Percentiles rank a stretch among this genome's conserved stretches.
phyloP scores from a whole-genome alignment of 768 basidiomycete genomes.

The Imleria badia region DNA sequence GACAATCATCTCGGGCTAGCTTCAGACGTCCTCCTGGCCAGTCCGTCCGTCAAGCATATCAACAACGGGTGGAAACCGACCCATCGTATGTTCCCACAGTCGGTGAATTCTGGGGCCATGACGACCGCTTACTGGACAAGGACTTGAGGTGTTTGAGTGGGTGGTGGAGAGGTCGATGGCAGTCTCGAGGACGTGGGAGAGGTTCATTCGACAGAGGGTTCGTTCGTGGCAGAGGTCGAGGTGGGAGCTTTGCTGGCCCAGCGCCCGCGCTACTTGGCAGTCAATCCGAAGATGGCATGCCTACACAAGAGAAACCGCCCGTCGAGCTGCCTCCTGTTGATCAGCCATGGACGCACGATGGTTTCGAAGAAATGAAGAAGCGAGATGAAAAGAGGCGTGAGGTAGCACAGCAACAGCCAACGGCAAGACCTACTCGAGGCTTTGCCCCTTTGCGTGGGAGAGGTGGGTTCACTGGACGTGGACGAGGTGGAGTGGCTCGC shows the following conservation, averaged over 20 bases:
- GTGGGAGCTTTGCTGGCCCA: slow-evolving; percentile 37
- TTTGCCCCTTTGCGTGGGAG: slow-evolving; percentile 44
- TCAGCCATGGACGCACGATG: slow-evolving; percentile 79
- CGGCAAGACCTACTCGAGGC: slow-evolving; percentile 33
- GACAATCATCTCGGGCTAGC: slow-evolving; percentile 24
- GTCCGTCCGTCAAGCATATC: slow-evolving; percentile 82
- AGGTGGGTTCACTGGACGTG: slow-evolving; percentile 43
- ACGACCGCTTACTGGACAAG: slow-evolving; percentile 85
- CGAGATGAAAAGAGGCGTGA: slow-evolving; percentile 58
- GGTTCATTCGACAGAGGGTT: slow-evolving; percentile 48
- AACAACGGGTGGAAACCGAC: slow-evolving; percentile 76
- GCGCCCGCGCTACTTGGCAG: slow-evolving; percentile 7
- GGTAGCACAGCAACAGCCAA: slow-evolving; percentile 33
- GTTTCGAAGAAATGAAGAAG: slow-evolving; percentile 83
- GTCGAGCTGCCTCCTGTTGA: slow-evolving; percentile 58
- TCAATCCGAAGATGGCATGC: slow-evolving; percentile 22
- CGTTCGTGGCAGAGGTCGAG: slow-evolving; percentile 59
- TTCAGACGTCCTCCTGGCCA: slow-evolving; percentile 47
- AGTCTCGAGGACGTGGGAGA: slow-evolving; percentile 64
- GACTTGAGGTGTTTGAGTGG: slow-evolving; percentile 77
- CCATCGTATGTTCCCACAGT: slow-evolving; percentile 89
- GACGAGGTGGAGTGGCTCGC: slow-evolving; percentile 48
- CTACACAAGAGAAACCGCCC: slow-evolving; percentile 16
- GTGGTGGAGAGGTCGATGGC: slow-evolving; percentile 85
- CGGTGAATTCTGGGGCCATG: slow-evolving; percentile 94